A percentile compares a stretch with the other conserved stretches of the same genome.
These are phyloP conservation scores for Amanita rubescens DNA, from an alignment of 768 basidiomycete species.

Conservation along the genomic window DNA sequence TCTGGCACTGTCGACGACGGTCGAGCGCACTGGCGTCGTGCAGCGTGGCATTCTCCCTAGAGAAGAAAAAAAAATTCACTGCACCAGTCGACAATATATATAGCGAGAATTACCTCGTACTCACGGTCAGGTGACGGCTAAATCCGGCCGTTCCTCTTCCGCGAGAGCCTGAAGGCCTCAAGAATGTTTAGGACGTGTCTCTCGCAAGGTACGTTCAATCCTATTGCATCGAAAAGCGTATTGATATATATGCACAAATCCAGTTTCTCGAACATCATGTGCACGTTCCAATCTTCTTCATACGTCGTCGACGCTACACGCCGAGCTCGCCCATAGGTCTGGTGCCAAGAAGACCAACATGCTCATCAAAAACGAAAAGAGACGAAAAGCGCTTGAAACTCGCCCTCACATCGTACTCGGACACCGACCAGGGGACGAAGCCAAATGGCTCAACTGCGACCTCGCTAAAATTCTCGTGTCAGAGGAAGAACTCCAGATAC, in stretches of 20 bases:
- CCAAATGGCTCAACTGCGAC: constrained; percentile 60
- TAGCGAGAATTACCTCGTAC: constrained; percentile 25
- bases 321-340: constrained; percentile 24
- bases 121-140: constrained; percentile 28
- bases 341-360: constrained; percentile 37
- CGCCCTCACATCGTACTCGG: constrained; percentile 71
- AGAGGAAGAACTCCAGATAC: constrained; percentile 34
- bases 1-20: constrained; percentile 63
- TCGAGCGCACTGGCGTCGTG: constrained; percentile 41
- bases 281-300: constrained; percentile 37
- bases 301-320: constrained; percentile 34
- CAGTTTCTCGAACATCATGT: constrained; percentile 33
- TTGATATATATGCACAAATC: background rate
- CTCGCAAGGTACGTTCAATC: constrained; percentile 19
- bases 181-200: constrained; percentile 23
- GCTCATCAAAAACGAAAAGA: constrained; percentile 38
- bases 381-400: constrained; percentile 27
- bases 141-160: background rate
- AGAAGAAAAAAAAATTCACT: no score
- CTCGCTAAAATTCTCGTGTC: constrained; percentile 59
- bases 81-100: no score
- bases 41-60: constrained; percentile 57
- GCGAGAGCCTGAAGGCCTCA: background rate
- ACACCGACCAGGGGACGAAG: constrained; percentile 52
- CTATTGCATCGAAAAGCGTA: background rate